Conservation (phyloP, 768 basidiomycete genomes). For the Boletus tomentosulus region DNA sequence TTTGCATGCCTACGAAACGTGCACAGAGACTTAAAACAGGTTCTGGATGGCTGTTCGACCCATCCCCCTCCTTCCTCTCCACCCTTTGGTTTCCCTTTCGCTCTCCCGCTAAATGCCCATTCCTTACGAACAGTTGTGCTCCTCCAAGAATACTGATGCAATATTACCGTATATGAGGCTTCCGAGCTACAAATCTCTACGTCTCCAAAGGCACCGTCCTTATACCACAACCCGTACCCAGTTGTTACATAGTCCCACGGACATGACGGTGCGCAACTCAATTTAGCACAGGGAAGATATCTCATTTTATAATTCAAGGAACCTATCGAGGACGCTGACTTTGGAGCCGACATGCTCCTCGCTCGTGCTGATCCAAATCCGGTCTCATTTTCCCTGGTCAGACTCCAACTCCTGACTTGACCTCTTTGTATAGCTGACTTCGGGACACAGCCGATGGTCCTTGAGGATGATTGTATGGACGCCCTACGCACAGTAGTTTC, state of each 20-base stretch:
- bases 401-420: background rate
- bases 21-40: conserved; percentile 15
- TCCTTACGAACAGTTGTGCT: conserved; percentile 17
- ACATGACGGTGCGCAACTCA: conserved; percentile 9
- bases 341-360: conserved; percentile 1
- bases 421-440: conserved; percentile 4
- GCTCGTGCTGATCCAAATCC: background rate
- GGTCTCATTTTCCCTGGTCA: conserved; percentile 14
- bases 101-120: conserved; percentile 10
- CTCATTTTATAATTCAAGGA: conserved; percentile 14
- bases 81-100: background rate
- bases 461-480: conserved; percentile 21
- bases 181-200: conserved; percentile 19
- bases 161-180: conserved; percentile 17
- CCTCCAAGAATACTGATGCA: conserved; percentile 7
- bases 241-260: background rate
- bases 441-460: conserved; percentile 2
- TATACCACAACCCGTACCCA: conserved; percentile 8
- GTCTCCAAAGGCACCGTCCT: conserved; percentile 19
- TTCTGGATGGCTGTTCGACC: conserved; percentile 7
- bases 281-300: background rate
- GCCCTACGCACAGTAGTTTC: conserved; percentile 18
- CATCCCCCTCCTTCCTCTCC: background rate
- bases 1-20: conserved; percentile 27
- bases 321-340: conserved; percentile 7